These are phyloP conservation scores for Imleria badia DNA, from an alignment of 768 basidiomycete species.

Conservation along the genomic window DNA sequence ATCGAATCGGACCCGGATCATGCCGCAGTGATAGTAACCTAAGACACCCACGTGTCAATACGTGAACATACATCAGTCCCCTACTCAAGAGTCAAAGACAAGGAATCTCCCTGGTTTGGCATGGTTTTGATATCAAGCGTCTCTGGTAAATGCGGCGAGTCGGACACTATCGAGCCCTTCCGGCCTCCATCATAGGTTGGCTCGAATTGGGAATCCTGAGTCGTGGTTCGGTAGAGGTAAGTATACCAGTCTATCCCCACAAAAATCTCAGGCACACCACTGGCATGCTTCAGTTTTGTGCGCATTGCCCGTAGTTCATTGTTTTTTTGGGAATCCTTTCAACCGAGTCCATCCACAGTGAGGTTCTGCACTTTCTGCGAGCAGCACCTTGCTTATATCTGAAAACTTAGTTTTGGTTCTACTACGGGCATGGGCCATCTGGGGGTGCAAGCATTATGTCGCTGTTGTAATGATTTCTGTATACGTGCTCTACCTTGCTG, in stretches of 20 bases:
- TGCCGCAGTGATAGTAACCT: too few relatives aligned
- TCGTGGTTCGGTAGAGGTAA: slow-evolving; percentile 5
- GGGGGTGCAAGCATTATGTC: slow-evolving; percentile 1
- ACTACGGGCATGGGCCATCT: slow-evolving; percentile 18
- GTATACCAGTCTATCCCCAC: not conserved
- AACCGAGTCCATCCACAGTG: slow-evolving; percentile 14
- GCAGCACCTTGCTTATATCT: not conserved
- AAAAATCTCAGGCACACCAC: not conserved
- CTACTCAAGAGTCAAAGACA: too few relatives aligned
- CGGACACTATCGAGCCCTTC: too few relatives aligned
- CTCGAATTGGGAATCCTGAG: slow-evolving; percentile 13
- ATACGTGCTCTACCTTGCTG: slow-evolving; percentile 4
- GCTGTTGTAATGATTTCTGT: not conserved
- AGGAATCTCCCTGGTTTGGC: too few relatives aligned
- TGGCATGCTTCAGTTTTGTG: slow-evolving; percentile 12
- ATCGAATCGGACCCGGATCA: too few relatives aligned
- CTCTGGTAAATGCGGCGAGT: too few relatives aligned
- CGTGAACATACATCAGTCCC: too few relatives aligned
- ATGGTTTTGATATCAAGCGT: too few relatives aligned
- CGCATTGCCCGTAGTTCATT: not conserved
- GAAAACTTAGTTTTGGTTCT: slow-evolving; percentile 11
- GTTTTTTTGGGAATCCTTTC: not conserved
- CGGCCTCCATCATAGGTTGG: not conserved
- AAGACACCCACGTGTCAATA: too few relatives aligned
- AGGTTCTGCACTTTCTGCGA: not conserved